phyloP scores from a whole-genome alignment of 495 filamentous ascomycete genomes.

The Cenococcum geophilum region DNA sequence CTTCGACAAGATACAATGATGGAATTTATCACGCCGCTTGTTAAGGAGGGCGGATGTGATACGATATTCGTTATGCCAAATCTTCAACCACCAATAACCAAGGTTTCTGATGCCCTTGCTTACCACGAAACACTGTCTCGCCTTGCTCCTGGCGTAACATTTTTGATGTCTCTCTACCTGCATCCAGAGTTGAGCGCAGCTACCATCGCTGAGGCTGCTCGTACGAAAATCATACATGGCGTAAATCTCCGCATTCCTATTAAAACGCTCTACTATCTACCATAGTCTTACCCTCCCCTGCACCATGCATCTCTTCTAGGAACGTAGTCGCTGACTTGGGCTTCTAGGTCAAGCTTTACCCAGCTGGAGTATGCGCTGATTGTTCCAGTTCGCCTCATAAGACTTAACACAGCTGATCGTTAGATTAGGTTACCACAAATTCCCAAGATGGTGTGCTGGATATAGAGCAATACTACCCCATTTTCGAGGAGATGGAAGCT shows the following conservation, averaged over 20 bases:
- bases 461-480: constrained; percentile 63
- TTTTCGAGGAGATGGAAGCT: constrained; percentile 73
- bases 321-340: no score
- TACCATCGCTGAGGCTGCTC: constrained; percentile 65
- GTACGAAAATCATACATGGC: constrained; percentile 54
- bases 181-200: constrained; percentile 71
- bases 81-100: constrained; percentile 68
- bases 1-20: no score
- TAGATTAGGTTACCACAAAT: constrained; percentile 42
- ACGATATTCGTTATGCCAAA: constrained; percentile 45
- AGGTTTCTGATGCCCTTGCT: constrained; percentile 64
- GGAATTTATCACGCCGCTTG: no score
- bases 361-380: constrained; percentile 60
- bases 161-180: constrained; percentile 85
- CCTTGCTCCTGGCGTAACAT: constrained; percentile 67
- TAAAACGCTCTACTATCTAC: no score
- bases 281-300: no score
- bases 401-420: neutral
- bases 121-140: constrained; percentile 63
- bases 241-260: no score
- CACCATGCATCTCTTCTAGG: no score
- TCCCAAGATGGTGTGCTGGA: constrained; percentile 73
- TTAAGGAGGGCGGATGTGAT: no score
- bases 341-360: constrained; percentile 46
- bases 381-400: constrained; percentile 3